Evolutionary conservation across 1,139 yeast species (phyloP).

Genomic region (Pichia sp.): DNA sequence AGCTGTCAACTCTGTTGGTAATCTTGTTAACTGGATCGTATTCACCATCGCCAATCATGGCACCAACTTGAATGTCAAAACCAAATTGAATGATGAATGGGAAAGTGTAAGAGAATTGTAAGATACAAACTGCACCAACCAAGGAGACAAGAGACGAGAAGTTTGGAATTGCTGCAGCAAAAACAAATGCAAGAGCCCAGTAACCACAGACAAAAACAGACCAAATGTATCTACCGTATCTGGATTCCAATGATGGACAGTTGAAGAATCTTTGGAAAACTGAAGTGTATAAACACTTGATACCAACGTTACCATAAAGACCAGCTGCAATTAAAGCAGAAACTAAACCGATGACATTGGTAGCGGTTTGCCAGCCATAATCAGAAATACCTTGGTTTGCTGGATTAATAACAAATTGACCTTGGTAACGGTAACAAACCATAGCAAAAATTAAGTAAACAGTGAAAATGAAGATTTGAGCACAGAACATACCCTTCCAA

Average conservation of each 20-base stretch:
- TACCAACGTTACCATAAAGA: slow-evolving; percentile 37
- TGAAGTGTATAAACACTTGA: slow-evolving; percentile 33
- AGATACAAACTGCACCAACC: slow-evolving; percentile 43
- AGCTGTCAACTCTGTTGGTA: slow-evolving; percentile 27
- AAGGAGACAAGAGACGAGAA: slow-evolving; percentile 38
- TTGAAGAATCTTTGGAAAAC: slow-evolving; percentile 27
- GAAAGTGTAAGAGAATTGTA: slow-evolving; percentile 39
- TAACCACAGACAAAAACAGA: slow-evolving; percentile 28
- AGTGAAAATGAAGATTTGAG: slow-evolving; percentile 32
- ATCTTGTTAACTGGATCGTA: slow-evolving; percentile 26
- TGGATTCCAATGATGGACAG: slow-evolving; percentile 28
- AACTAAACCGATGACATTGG: slow-evolving; percentile 30
- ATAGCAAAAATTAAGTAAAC: slow-evolving; percentile 33
- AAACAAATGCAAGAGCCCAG: slow-evolving; percentile 36
- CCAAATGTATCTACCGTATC: slow-evolving; percentile 31
- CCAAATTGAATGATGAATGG: slow-evolving; percentile 33
- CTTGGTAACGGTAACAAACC: slow-evolving; percentile 35
- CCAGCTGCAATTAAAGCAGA: slow-evolving; percentile 36
- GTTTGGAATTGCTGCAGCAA: slow-evolving; percentile 50
- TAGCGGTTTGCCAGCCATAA: slow-evolving; percentile 33
- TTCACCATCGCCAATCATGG: slow-evolving; percentile 25
- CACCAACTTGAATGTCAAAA: slow-evolving; percentile 29
- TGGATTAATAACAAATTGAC: slow-evolving; percentile 34
- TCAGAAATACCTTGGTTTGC: slow-evolving; percentile 35
- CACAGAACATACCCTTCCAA: slow-evolving; percentile 36